Evolutionary conservation across 2,329 filamentous ascomycete genomes (phyloP), one percentile per base, ranked within the genome.

Genomic region (Sclerotinia glacialis): DNA sequence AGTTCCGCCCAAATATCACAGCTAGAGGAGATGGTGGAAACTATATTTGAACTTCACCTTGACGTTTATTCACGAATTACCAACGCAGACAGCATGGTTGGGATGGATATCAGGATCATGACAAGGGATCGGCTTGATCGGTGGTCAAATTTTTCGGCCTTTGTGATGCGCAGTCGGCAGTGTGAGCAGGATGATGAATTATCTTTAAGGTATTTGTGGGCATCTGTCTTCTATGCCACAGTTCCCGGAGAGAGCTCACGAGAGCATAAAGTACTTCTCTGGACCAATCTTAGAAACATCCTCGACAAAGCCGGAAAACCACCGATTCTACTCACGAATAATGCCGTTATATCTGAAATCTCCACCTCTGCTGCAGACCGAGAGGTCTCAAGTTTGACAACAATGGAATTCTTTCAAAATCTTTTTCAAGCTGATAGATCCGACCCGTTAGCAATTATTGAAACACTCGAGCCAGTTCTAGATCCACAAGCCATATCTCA

Each of bases 361-460:
- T 97, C 94, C 0, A 79, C 87, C 2, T 83, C 85, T n/a, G 91
- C 92, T 0, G 89, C 95, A 9, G 93, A 98, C 69, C 88, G 92
- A 65, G 94, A 99, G 76, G 89, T 97, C 34, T 94, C 92, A 16
- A 93, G 93, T 73, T 83, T 98, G 44, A 97, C 92, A 18, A 98
- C 94, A 0, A 95, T 96, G 86, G 94, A 97, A 75, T 98, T 98
- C 77, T 98, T 99, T 78, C 83, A 93, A 61, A 91, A 89, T 47
- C 85, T 99, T 0, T 98, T 98, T 76, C 90, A 91, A 68, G 88
- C 93, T 47, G 90, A 95, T 67, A 85, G 89, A 67, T 87, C 89
- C 56, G 89, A 97, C 71, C 91, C 94, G 0, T 85, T 94, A 16
- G 85, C 89, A 6, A 86, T 97, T 26, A 97, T 99, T 67, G 93